Base-by-base conservation (phyloP, 768 basidiomycete species). In the Xanthoconium stramineum region DNA sequence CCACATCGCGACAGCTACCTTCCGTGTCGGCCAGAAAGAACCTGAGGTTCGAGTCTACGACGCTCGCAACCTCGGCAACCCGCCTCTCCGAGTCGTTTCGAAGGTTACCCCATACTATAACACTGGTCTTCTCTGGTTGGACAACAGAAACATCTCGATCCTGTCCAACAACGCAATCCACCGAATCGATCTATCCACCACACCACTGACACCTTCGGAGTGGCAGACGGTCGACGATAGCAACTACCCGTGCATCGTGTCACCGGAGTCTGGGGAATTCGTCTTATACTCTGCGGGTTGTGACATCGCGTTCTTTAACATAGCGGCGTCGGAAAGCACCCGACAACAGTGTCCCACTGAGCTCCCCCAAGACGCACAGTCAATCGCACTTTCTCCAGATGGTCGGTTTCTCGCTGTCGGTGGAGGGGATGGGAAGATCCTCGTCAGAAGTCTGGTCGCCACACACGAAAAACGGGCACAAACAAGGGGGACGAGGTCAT, bases 51-150 rank as follows among this genome's bases (percentile, higher is more conserved):
- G 44, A 38, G n/a, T 61, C 51, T 57, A 58, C 33, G 38, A 61
- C 43, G 42, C 39, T n/a, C 20, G 14, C 37, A 24, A 32, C 33
- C 33, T 35, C 29, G 60, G 60, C 15, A 19, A 6, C 46, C 6
- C 45, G 38, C 20, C 61, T 13, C 37, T 14, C 29, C 14, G 35
- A 6, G 40, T 58, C 13, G 37, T 36, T 2, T 2, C 19, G 33
- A 57, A 46, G 13, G 55, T 61, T 15, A 52, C 50, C 4, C 47
- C 50, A 24, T 52, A 52, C 44, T 61, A 61, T n/a, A 60, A 60
- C 32, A 57, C 54, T 3, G 60, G 55, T 4, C 60, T 61, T 6
- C 47, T 61, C 19, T 61, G 60, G 60, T 33, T 39, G 19, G 38
- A 43, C 19, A 43, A 43, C 19, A 35, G 29, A 2, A 3, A 6